These are phyloP conservation scores for Crithidia acanthocephali DNA, from an alignment of 208 protist species.

Conservation along the genomic window DNA sequence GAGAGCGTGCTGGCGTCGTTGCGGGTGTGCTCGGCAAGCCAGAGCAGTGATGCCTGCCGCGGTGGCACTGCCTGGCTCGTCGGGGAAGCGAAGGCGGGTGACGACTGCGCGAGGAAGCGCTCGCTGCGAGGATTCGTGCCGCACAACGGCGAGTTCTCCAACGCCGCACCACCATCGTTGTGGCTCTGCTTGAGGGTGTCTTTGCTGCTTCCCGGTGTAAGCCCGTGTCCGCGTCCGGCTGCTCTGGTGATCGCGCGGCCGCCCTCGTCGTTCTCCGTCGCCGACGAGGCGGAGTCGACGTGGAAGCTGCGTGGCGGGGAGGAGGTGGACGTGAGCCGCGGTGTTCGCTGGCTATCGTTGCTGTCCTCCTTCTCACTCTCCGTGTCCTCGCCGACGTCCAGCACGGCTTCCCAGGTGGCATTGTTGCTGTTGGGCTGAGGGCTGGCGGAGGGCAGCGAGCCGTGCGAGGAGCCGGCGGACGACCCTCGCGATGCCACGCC, in stretches of 20 bases:
- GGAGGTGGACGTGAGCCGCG: not conserved
- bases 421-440: not conserved
- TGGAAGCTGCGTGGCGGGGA: constrained; percentile 13
- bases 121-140: not conserved
- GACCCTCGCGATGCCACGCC: not conserved
- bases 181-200: not conserved
- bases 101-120: not conserved
- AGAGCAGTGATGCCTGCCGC: not conserved
- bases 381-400: constrained; percentile 3
- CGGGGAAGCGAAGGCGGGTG: not conserved
- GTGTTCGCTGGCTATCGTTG: not conserved
- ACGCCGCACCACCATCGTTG: not conserved
- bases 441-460: not conserved
- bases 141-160: not conserved
- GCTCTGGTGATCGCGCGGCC: not conserved
- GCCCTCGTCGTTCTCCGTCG: constrained; percentile 1
- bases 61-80: not conserved
- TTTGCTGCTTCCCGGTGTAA: not conserved
- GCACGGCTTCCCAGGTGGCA: constrained; percentile 1
- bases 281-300: constrained; percentile 7
- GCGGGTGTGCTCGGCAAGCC: constrained; percentile 8
- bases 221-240: not conserved
- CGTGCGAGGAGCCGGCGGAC: constrained; percentile 4
- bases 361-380: constrained; percentile 2
- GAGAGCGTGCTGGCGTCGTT: not conserved